Evolutionary conservation across 108 stramenopile genomes (phyloP).

Genomic region (Bacterosira constricta): DNA sequence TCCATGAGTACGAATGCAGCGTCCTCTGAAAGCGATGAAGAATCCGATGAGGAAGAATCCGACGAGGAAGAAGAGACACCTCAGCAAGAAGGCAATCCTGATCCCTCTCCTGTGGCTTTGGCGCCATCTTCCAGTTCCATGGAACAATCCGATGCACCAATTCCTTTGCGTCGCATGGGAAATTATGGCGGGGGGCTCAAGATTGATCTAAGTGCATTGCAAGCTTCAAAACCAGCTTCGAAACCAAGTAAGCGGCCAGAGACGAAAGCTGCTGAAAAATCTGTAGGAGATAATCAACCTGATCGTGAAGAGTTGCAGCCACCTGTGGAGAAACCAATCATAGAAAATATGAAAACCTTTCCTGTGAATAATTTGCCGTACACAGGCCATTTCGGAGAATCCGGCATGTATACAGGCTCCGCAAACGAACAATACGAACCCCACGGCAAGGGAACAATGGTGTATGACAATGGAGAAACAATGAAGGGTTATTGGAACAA

Average conservation of each 20-base stretch:
- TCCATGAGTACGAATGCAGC: not conserved
- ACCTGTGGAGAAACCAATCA: not conserved
- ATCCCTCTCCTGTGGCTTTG: not conserved
- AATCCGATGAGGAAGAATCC: not conserved
- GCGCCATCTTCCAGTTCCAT: not conserved
- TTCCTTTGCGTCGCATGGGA: not conserved
- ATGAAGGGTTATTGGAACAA: constrained; percentile 45
- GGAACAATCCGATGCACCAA: not conserved
- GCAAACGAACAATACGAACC: constrained; percentile 50
- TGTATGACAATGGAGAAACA: constrained; percentile 39
- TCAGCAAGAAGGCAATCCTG: not conserved
- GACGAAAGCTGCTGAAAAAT: not conserved
- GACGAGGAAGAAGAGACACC: not conserved
- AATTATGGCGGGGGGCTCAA: constrained; percentile 15
- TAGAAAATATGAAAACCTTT: constrained; percentile 34
- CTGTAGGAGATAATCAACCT: no score
- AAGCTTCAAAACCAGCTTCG: constrained; percentile 34
- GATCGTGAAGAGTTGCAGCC: constrained; percentile 25
- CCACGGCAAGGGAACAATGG: constrained; percentile 45
- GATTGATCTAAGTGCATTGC: constrained; percentile 23
- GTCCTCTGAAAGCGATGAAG: not conserved
- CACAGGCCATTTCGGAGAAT: constrained; percentile 43
- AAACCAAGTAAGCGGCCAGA: constrained; percentile 5
- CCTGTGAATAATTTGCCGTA: constrained; percentile 35
- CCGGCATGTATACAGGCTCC: constrained; percentile 47